These are phyloP conservation scores for Scleroderma bovista DNA, from an alignment of 768 basidiomycete species.

Conservation along the genomic window DNA sequence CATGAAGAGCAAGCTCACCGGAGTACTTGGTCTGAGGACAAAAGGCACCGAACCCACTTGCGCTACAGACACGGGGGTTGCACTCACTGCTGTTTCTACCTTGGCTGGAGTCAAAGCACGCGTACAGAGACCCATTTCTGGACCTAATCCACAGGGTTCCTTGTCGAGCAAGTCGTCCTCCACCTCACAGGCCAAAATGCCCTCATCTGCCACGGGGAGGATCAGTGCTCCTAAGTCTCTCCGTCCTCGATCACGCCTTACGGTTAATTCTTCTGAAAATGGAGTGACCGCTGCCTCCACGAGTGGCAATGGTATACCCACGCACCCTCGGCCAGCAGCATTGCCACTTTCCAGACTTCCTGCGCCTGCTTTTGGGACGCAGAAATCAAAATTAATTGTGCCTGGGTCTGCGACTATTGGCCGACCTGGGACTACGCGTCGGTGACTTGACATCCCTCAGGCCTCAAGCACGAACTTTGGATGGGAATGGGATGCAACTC, in stretches of 20 bases:
- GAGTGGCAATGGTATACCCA: conserved; percentile 1
- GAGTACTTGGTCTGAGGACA: conserved; percentile 3
- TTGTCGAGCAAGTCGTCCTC: conserved; percentile 3
- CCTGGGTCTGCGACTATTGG: conserved; percentile 1
- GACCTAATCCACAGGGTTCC: neutral
- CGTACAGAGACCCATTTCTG: conserved; percentile 1
- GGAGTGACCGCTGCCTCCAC: no score
- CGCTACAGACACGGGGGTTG: neutral
- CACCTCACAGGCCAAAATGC: neutral
- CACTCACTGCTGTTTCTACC: neutral
- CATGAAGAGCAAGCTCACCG: conserved; percentile 7
- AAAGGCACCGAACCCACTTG: neutral
- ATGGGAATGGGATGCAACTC: neutral
- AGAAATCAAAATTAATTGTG: conserved; percentile 3
- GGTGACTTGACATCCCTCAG: neutral
- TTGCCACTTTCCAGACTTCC: conserved; percentile 10
- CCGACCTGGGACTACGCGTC: conserved; percentile 4
- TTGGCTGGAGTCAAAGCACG: neutral
- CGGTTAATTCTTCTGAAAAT: neutral
- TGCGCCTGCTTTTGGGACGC: conserved; percentile 2
- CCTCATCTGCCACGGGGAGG: neutral
- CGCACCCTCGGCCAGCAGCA: conserved; percentile 2
- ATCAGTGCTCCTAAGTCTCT: neutral
- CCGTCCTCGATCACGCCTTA: conserved; percentile 9
- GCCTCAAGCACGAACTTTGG: no score